These are phyloP conservation scores for Prinsepia uniflora DNA, from an alignment of 306 rosid species.

Conservation along the genomic window DNA sequence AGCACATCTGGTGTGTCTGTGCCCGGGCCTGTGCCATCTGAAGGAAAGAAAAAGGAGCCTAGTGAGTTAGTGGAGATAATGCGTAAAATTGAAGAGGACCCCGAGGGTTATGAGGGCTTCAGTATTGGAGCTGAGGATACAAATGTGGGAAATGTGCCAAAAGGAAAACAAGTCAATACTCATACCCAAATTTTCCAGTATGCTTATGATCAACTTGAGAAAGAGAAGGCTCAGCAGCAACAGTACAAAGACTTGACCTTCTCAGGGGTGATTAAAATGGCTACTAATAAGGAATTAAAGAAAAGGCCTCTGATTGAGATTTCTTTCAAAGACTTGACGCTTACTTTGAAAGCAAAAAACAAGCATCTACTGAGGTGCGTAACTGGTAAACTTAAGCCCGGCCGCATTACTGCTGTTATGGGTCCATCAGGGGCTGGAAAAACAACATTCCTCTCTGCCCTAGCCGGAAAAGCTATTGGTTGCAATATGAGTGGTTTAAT, in stretches of 20 bases:
- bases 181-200: slow-evolving; percentile 70
- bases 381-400: slow-evolving; percentile 86
- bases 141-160: slow-evolving; percentile 31
- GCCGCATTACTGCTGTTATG: slow-evolving; percentile 91
- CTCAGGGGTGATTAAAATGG: slow-evolving; percentile 81
- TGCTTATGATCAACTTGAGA: slow-evolving; percentile 91
- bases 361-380: slow-evolving; percentile 77
- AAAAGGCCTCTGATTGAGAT: slow-evolving; percentile 86
- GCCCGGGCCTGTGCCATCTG: slow-evolving; percentile 35
- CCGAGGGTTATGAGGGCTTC: slow-evolving; percentile 37
- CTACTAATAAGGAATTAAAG: slow-evolving; percentile 45
- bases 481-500: slow-evolving; percentile 68
- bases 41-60: slow-evolving; percentile 39
- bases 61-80: slow-evolving; percentile 42
- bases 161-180: slow-evolving; percentile 56
- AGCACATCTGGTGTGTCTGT: slow-evolving; percentile 32
- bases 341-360: slow-evolving; percentile 75
- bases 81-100: slow-evolving; percentile 62
- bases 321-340: slow-evolving; percentile 76
- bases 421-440: slow-evolving; percentile 99
- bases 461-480: slow-evolving; percentile 87
- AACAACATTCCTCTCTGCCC: slow-evolving; percentile 88
- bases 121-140: slow-evolving; percentile 34
- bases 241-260: slow-evolving; percentile 69
- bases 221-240: slow-evolving; percentile 85